A percentile compares a stretch with the other conserved stretches of the same genome.
phyloP scores from a whole-genome alignment of 2,329 filamentous ascomycete species.

The Neophaeococcomyces aloes region DNA sequence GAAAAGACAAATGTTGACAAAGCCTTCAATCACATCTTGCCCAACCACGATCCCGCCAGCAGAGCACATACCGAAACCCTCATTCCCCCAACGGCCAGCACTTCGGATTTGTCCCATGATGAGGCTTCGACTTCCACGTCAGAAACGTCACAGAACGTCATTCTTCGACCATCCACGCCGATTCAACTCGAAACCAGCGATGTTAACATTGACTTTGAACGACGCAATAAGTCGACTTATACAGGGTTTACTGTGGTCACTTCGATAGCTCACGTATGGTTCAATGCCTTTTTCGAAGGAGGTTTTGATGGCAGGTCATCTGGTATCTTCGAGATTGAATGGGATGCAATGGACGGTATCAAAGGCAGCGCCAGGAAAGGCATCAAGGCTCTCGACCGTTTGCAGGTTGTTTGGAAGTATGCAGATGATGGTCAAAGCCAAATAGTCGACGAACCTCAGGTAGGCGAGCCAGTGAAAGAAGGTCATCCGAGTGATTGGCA shows the following conservation, averaged over 20 bases:
- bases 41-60: not conserved
- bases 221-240: conserved; percentile 67
- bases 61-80: conserved; percentile 14
- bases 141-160: conserved; percentile 48
- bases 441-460: conserved; percentile 51
- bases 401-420: conserved; percentile 75
- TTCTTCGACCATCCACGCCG: conserved; percentile 61
- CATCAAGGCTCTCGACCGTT: conserved; percentile 64
- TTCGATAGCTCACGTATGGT: conserved; percentile 90
- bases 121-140: conserved; percentile 29
- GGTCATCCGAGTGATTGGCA: conserved; percentile 65
- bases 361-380: conserved; percentile 81
- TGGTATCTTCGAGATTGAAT: conserved; percentile 61
- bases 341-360: conserved; percentile 81
- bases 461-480: conserved; percentile 60
- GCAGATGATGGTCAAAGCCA: conserved; percentile 21
- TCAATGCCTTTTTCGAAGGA: conserved; percentile 90
- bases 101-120: conserved; percentile 16
- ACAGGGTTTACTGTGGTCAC: conserved; percentile 80
- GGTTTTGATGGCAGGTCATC: conserved; percentile 54
- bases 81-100: conserved; percentile 14
- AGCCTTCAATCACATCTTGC: conserved; percentile 21
- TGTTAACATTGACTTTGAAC: conserved; percentile 80
- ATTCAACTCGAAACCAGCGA: conserved; percentile 70
- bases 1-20: conserved; percentile 59